Evolutionary conservation across 2,329 filamentous ascomycete species (phyloP), one percentile per base, ranked within the genome.

Genomic region (Cladophialophora psammophila): DNA sequence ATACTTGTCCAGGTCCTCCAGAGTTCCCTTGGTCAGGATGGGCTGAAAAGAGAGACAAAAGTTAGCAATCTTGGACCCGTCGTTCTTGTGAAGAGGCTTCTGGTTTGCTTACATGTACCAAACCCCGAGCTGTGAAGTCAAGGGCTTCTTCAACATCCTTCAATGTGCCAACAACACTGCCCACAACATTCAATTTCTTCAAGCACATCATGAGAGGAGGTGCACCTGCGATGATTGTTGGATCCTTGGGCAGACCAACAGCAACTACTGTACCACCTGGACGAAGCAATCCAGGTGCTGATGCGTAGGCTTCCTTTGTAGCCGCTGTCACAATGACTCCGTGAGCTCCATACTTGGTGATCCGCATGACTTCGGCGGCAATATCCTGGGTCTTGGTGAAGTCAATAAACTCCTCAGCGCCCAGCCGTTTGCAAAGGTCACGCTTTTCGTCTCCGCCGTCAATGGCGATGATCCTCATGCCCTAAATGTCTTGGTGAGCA

Each of bases 81-180:
- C 7, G 20, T 13, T 26, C 18, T 9, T 5, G 9, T 31, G 5
- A 26, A 5, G 20, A 7, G 8, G 45, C 8, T 50, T 31, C 18
- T 50, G 31, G 35, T 56, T 18, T 13, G 67, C 71, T 71, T 60
- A 73, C 71, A 60, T 70, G 71, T 5, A 82, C 80, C 4, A 82
- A 72, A 15, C 77, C 80, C 38, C 80, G 72, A 12, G 79, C 79
- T 9, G 79, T 81, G 65, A 82, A 81, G 48, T 81, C 80, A n/a
- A 82, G 72, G 35, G 78, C 79, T 72, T 82, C 80, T 63, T 82
- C 80, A 1, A 82, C 80, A 66, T 83, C 80, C 72, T 81, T 82
- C 68, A 80, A 62, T 13, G 79, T 81, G 5, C 79, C 80, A 0
- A 78, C 78, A 15, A 82, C 77, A 64, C 76, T 79, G 0, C 80